Evolutionary conservation across 2,329 filamentous ascomycete species (phyloP).

Genomic region (Colletotrichum echinochloae): DNA sequence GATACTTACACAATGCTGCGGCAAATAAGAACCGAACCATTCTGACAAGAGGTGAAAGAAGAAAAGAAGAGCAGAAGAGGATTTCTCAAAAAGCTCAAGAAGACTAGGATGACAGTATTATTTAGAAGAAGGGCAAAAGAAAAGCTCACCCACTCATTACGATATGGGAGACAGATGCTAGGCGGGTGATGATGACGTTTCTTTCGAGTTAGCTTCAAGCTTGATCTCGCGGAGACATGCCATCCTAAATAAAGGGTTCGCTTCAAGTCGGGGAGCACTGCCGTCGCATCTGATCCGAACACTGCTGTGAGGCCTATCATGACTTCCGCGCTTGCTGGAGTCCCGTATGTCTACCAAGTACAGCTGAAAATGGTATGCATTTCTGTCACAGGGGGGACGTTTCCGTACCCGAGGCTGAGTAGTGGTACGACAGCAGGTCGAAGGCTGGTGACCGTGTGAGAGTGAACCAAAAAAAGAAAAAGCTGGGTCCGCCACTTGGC

Average conservation of each 20-base stretch:
- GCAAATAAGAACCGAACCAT: slow-evolving; percentile 38
- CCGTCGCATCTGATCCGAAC: slow-evolving; percentile 3
- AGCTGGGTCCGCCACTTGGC: slow-evolving; percentile 11
- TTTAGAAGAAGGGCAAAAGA: neutral
- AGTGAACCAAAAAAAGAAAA: neutral
- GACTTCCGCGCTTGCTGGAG: slow-evolving; percentile 14
- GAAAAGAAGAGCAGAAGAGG: neutral
- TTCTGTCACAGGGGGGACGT: slow-evolving; percentile 36
- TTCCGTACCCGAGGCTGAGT: slow-evolving; percentile 33
- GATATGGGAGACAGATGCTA: neutral
- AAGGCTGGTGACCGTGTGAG: neutral
- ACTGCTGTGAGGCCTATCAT: neutral
- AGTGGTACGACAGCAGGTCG: neutral
- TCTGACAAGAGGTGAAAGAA: neutral
- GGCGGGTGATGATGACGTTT: neutral
- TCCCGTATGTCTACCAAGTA: slow-evolving; percentile 4
- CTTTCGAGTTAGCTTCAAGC: neutral
- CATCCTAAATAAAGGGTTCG: slow-evolving; percentile 26
- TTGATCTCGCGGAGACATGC: neutral
- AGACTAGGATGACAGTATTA: too few species aligned
- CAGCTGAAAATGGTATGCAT: slow-evolving; percentile 31
- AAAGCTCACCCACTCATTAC: neutral
- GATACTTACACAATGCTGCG: slow-evolving; percentile 35
- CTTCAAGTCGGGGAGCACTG: neutral
- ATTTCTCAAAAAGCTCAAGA: too few species aligned